Evolutionary conservation across 495 filamentous ascomycete genomes (phyloP), one percentile per base, ranked within the genome.

Genomic region (Chaetomium fimeti): DNA sequence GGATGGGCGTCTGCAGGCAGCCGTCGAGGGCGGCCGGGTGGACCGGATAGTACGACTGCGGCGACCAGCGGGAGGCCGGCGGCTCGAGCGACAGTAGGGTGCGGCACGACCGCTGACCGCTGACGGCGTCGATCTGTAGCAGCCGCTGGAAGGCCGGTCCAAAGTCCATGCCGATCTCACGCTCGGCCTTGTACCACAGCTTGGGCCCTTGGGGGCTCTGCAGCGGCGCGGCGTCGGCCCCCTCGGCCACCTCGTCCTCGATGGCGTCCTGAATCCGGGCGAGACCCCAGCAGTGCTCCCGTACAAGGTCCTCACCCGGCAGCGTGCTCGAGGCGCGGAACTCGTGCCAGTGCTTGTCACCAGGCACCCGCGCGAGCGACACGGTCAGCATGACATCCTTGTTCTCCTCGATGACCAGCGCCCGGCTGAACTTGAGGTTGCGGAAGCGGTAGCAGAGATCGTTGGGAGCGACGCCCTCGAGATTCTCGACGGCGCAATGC

Each of bases 1-100:
- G 62, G 25, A 47, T 54, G 0, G 63, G 63, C 5, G 71, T 61
- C 51, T 79, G 75, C 2, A 78, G 52, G 42, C 70, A 76, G 12
- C 51, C 69, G 42, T 81, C 78, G 2, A 82, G 65, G 25, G 60
- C 63, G 0, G 71, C 66, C 3, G 79, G 79, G 59, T 82, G 79
- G 18, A 82, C 61, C 1, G 75, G 52, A 54, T 75, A 76, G 6
- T 52, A 60, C 5, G 69, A 71, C 54, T 78, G 67, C 15, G 49
- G 61, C 2, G 66, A 36, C 3, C 20, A 45, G 9, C 62, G 64
- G 57, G 72, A 69, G 24, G 49, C 20, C 0, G 67, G 69, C 8
- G 66, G 47, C 75, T 73, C 5, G 62, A 57, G n/a, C 1, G 29
- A 25, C 13, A 57, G 5, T 1, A 1, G 13, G 8, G 36, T 7